Conservation (phyloP, 768 basidiomycete genomes). For the Lactarius tabidus region DNA sequence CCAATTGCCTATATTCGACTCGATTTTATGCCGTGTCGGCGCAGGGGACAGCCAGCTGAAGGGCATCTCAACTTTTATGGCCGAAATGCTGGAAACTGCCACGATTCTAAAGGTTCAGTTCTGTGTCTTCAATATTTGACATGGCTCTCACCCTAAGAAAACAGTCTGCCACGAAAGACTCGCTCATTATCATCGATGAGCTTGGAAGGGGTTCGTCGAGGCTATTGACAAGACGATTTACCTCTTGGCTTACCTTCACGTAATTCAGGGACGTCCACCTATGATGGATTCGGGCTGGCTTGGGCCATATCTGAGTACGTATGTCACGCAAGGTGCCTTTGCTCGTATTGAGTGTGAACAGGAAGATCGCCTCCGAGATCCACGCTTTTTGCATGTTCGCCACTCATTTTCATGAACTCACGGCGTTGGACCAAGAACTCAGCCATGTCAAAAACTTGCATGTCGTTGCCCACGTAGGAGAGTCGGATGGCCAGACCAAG, state of each 20-base stretch:
- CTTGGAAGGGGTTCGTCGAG: slow-evolving; percentile 68
- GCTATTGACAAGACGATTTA: neutral
- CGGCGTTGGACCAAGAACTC: slow-evolving; percentile 82
- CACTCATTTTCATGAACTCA: slow-evolving; percentile 97
- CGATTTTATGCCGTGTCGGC: slow-evolving; percentile 90
- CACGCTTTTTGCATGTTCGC: slow-evolving; percentile 95
- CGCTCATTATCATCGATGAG: slow-evolving; percentile 96
- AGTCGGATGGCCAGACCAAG: slow-evolving; percentile 40
- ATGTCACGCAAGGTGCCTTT: neutral
- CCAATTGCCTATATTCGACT: slow-evolving; percentile 88
- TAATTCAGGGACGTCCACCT: slow-evolving; percentile 82
- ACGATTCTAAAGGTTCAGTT: slow-evolving; percentile 79
- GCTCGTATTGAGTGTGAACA: slow-evolving; percentile 31
- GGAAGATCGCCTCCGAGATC: slow-evolving; percentile 90
- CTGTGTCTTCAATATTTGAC: neutral
- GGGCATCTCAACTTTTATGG: slow-evolving; percentile 99
- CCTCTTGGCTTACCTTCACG: slow-evolving; percentile 5
- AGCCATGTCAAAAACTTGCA: slow-evolving; percentile 90
- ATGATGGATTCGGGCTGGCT: slow-evolving; percentile 95
- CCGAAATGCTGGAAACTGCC: slow-evolving; percentile 98
- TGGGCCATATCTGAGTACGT: slow-evolving; percentile 98
- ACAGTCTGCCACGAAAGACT: slow-evolving; percentile 88
- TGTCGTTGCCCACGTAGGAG: slow-evolving; percentile 86
- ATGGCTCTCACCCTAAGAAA: slow-evolving; percentile 1
- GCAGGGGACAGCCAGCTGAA: slow-evolving; percentile 97